Evolutionary conservation across 2,329 filamentous ascomycete species (phyloP).

Genomic region (Colletotrichum cereale): DNA sequence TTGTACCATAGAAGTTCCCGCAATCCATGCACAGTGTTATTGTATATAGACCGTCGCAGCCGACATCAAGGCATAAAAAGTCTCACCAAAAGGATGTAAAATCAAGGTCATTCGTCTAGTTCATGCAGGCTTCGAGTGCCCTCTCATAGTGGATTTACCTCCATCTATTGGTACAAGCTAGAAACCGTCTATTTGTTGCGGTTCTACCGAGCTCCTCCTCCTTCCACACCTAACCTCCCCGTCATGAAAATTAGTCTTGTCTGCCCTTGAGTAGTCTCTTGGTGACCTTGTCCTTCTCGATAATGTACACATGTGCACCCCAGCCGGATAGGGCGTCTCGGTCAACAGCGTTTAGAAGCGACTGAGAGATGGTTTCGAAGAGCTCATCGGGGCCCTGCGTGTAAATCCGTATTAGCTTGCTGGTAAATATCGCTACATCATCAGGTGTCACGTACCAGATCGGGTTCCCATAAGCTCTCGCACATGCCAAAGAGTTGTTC

Average conservation of each 20-base stretch:
- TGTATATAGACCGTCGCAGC: slow-evolving; percentile 33
- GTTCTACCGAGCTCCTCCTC: slow-evolving; percentile 31
- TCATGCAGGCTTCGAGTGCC: slow-evolving; percentile 35
- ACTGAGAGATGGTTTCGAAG: slow-evolving; percentile 98
- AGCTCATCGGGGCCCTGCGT: slow-evolving; percentile 87
- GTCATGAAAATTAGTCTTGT: slow-evolving; percentile 76
- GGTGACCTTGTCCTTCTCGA: slow-evolving; percentile 99
- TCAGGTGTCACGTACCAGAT: slow-evolving; percentile 76
- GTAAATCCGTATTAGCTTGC: slow-evolving; percentile 41
- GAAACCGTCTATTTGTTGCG: slow-evolving; percentile 40
- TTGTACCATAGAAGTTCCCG: slow-evolving; percentile 46
- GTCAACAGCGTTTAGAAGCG: slow-evolving; percentile 94
- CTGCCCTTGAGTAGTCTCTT: slow-evolving; percentile 98
- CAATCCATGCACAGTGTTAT: slow-evolving; percentile 34
- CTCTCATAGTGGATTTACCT: slow-evolving; percentile 40
- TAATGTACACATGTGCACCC: slow-evolving; percentile 99
- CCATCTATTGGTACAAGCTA: slow-evolving; percentile 53
- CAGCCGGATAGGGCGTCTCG: slow-evolving; percentile 96
- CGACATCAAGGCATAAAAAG: slow-evolving; percentile 18
- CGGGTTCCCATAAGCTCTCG: slow-evolving; percentile 96
- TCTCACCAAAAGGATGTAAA: slow-evolving; percentile 5
- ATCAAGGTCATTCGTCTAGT: slow-evolving; percentile 38
- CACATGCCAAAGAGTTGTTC: slow-evolving; percentile 99
- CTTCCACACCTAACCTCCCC: slow-evolving; percentile 1
- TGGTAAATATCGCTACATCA: not conserved